Base-by-base conservation (phyloP, 371 early-diverging fungal species). In the Lichtheimia hyalospora region DNA sequence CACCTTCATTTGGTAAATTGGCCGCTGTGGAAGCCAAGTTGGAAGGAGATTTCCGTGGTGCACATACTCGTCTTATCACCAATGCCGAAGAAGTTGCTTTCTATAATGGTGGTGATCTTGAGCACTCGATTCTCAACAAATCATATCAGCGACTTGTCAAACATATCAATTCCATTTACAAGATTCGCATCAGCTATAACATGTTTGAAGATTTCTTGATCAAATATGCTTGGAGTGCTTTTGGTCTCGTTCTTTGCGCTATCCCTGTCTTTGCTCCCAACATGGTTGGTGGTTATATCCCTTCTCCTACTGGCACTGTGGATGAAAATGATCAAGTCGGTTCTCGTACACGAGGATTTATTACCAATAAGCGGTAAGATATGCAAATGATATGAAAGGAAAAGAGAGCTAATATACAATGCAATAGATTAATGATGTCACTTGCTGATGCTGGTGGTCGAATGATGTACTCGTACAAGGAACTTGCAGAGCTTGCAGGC, bases 121-220 rank as follows among this genome's bases (percentile, higher is more conserved):
- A 95, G 61, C 85, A 86, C 51, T 79, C 84, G 4, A 88, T 92
- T 54, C 69, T 95, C 57, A 81, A 92, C 57, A 73, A 75, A 48
- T 76, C 87, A 3, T 95, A 92, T 68, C 64, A 64, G 50, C 72
- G 77, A 0, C 73, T 95, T 3, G 83, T 92, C 66, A 79, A 83
- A 20, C 96, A 95, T 62, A 87, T 94, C 71, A 92, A 94, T 65
- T 78, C 81, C 13, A 87, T 92, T 56, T 89, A 86, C 74, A 87
- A 85, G 67, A 84, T 85, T 23, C 81, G 92, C 49, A 89, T 95
- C 57, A 85, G 86, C 60, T 92, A 95, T 79, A 86, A 90, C 54
- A 92, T 93, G 92, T 82, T 93, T 75, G 96, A 95, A 66, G 96
- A 93, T 65, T 94, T 92, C 63, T 79, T 93, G 61, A 92, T 95